Evolutionary conservation across 78 protist genomes (phyloP).

Genomic region (Speleostelium caveatum): DNA sequence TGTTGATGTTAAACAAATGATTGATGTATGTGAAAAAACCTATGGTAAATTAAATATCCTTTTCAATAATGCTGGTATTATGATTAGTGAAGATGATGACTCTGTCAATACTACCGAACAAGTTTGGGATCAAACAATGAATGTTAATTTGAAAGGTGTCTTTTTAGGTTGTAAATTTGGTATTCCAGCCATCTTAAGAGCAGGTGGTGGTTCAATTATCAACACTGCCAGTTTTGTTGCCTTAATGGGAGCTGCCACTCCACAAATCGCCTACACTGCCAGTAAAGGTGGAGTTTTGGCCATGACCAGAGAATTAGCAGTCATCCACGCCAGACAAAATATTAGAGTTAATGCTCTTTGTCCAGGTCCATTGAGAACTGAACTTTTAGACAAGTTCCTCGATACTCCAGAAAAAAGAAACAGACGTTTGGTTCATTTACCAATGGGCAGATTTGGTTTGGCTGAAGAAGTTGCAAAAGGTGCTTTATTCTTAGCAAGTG

Average conservation of each 20-base stretch:
- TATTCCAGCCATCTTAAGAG: constrained; percentile 88
- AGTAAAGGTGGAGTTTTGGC: constrained; percentile 92
- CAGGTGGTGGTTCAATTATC: constrained; percentile 92
- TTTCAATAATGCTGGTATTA: constrained; percentile 92
- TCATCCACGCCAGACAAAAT: constrained; percentile 85
- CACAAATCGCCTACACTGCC: constrained; percentile 89
- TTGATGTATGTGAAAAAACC: constrained; percentile 74
- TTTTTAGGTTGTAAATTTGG: constrained; percentile 90
- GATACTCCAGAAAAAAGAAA: constrained; percentile 89
- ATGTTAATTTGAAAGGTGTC: constrained; percentile 90
- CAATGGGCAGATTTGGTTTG: constrained; percentile 90
- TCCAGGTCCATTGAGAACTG: constrained; percentile 91
- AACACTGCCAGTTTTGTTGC: constrained; percentile 94
- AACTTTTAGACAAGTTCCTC: constrained; percentile 72
- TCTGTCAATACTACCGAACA: constrained; percentile 75
- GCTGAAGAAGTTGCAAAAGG: constrained; percentile 89
- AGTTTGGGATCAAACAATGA: constrained; percentile 89
- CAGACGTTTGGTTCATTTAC: constrained; percentile 89
- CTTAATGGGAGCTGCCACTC: constrained; percentile 91
- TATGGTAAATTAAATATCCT: constrained; percentile 85
- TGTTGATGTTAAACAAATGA: constrained; percentile 67
- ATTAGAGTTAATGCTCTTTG: constrained; percentile 90
- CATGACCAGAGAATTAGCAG: constrained; percentile 88
- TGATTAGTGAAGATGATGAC: constrained; percentile 83
- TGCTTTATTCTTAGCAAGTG: constrained; percentile 87